Evolutionary conservation across 106 monocot species (phyloP), one percentile per base, ranked within the genome.

Genomic region (Phalaenopsis aphrodite): DNA sequence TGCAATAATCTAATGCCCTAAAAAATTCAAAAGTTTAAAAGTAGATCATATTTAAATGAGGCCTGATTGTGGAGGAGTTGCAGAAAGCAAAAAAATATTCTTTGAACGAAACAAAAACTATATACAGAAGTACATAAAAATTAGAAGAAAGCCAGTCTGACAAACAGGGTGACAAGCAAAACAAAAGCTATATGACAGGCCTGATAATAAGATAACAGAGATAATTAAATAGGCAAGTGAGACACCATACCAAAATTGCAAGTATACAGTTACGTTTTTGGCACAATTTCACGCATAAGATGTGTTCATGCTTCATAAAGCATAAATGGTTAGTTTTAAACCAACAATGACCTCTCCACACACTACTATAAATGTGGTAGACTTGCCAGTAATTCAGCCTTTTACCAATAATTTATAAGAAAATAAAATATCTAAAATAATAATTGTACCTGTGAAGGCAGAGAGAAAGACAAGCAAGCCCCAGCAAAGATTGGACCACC

Each of bases 401-500:
- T 65, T 23, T 8, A 42, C 43, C 46, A 42, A 65, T 6, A 37
- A 47, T 45, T 78, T 30, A 30, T 79, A 38, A 68, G 66, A 71
- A 48, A 58, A 73, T 30, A 1, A 30, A 74, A 72, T 69, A 38
- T 39, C 21, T 61, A 39, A 69, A 23, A 55, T n/a, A 49, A 52
- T 55, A 77, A 77, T 12, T 52, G 72, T 82, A 95, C 95, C 87
- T 95, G 95, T 47, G 77, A 82, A 80, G 95, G 77, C 78, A 95
- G 90, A 77, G 78, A 80, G 71, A 81, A 84, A 68, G 90, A 92
- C 56, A 88, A 56, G 75, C 90, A 92, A 77, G 90, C 85, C 83
- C 92, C 92, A 83, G 95, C 92, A 85, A 95, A 95, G 74, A 92
- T 84, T 42, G 95, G 95, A 56, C 95, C 95, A 55, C 84, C 87